Base-by-base conservation (phyloP, 2,329 filamentous ascomycete genomes). In the Macrophomina phaseolina region DNA sequence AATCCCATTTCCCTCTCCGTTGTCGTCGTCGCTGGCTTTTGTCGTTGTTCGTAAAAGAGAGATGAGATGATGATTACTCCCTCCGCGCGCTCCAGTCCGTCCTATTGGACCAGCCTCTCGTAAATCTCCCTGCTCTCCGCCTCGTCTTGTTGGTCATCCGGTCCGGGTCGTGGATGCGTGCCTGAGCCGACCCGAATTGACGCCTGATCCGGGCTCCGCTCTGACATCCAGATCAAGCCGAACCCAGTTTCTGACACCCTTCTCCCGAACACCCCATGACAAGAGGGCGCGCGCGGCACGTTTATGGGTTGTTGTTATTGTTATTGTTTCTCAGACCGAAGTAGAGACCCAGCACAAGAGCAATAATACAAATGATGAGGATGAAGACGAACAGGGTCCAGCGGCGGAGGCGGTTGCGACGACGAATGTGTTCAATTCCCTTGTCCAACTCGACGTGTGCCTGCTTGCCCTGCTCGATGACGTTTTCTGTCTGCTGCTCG, bases 371-470 rank as follows among this genome's bases (percentile, higher is more conserved):
- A 32, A 84, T 69, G 68, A 86, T 84, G 30, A 80, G 68, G 23
- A 85, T 72, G 34, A 80, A 74, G 53, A 93, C 82, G 68, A 88
- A 79, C 68, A 91, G 81, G 75, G 90, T 92, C 86, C 87, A 93
- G 91, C 92, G 94, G 84, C 94, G 94, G 80, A 92, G 86, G 82
- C 89, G 91, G 73, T 91, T 86, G 72, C 87, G 85, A 72, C 87
- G 85, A 70, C 86, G 84, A 60, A 91, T 91, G 72, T 86, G 86
- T 70, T 86, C 83, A 71, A 90, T 91, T 68, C 89, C 91, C 74
- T 87, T 84, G 71, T 85, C 84, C 68, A 94, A 86, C 72, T 94
- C 86, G 68, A 83, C 82, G 78, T 91, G 92, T 71, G 87, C 91
- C 70, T 88, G 84, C 72, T 90, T 84, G 62, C 92, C 85, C 75